Evolutionary conservation across 1,139 yeast species (phyloP).

Genomic region (Saccharomyces hybrid): DNA sequence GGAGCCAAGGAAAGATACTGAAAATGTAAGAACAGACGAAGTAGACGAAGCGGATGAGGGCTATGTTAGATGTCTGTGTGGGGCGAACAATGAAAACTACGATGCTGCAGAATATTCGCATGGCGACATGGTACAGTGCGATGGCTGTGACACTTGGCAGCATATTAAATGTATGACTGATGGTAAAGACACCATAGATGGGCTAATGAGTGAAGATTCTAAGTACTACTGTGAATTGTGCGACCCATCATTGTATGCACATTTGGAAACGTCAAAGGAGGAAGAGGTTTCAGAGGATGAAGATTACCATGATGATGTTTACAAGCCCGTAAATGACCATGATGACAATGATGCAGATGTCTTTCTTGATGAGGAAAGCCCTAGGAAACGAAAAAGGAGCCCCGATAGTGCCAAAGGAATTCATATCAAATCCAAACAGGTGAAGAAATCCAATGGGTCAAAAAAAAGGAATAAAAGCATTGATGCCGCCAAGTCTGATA

Average conservation of each 20-base stretch:
- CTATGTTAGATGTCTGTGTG: conserved; percentile 57
- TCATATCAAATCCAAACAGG: background rate
- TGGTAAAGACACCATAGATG: conserved; percentile 23
- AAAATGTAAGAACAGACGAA: conserved; percentile 9
- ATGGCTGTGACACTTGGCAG: conserved; percentile 75
- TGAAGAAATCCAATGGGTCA: conserved; percentile 1
- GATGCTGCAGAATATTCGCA: conserved; percentile 52
- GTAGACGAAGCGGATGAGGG: conserved; percentile 13
- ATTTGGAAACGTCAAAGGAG: conserved; percentile 11
- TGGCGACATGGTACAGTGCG: conserved; percentile 75
- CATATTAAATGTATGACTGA: conserved; percentile 67
- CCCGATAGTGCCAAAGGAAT: background rate
- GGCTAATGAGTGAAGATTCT: conserved; percentile 34
- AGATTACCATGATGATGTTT: conserved; percentile 16
- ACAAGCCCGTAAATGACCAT: conserved; percentile 19
- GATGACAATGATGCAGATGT: conserved; percentile 14
- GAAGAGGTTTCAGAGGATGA: conserved; percentile 13
- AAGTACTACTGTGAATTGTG: conserved; percentile 47
- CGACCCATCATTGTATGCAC: conserved; percentile 29
- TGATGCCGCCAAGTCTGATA: conserved; percentile 7
- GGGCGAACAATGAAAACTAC: conserved; percentile 55
- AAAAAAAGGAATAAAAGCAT: conserved; percentile 19
- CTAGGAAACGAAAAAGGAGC: conserved; percentile 17
- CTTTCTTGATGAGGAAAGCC: conserved; percentile 10
- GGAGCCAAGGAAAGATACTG: conserved; percentile 2